A percentile compares a stretch with the other conserved stretches of the same genome.
Evolutionary conservation across 495 filamentous ascomycete species (phyloP).

Genomic region (Neurospora sp.): DNA sequence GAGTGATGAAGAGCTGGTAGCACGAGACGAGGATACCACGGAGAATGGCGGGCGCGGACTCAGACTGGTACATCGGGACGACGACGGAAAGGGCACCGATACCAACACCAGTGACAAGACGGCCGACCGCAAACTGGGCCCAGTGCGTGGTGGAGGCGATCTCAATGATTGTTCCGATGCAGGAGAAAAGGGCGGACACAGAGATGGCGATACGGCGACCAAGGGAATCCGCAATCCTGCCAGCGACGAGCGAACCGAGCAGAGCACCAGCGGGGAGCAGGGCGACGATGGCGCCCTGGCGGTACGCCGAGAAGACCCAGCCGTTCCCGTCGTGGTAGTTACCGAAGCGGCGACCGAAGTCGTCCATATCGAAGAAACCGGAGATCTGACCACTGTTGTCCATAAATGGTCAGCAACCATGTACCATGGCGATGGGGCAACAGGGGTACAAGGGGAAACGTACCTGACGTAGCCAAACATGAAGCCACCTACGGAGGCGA

Average conservation of each 20-base stretch:
- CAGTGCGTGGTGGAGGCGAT: slow-evolving; percentile 41
- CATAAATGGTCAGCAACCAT: slow-evolving; percentile 1
- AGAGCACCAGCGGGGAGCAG: slow-evolving; percentile 59
- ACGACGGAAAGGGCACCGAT: slow-evolving; percentile 62
- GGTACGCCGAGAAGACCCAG: slow-evolving; percentile 31
- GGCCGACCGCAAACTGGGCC: slow-evolving; percentile 45
- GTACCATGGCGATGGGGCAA: not conserved
- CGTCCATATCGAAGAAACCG: slow-evolving; percentile 53
- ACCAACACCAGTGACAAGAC: slow-evolving; percentile 54
- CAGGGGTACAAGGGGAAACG: slow-evolving; percentile 7
- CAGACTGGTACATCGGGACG: slow-evolving; percentile 66
- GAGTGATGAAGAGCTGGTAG: slow-evolving; percentile 82
- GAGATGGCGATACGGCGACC: slow-evolving; percentile 40
- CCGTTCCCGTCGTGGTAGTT: slow-evolving; percentile 13
- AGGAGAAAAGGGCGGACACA: slow-evolving; percentile 52
- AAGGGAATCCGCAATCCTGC: slow-evolving; percentile 40
- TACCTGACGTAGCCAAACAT: slow-evolving; percentile 70
- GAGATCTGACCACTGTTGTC: slow-evolving; percentile 29
- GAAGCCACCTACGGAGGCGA: slow-evolving; percentile 65
- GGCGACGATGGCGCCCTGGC: slow-evolving; percentile 45
- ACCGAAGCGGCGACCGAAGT: slow-evolving; percentile 42
- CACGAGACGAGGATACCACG: slow-evolving; percentile 58
- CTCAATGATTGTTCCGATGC: slow-evolving; percentile 60
- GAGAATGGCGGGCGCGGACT: slow-evolving; percentile 55
- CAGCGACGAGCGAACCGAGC: slow-evolving; percentile 55